phyloP scores from a whole-genome alignment of 2,329 filamentous ascomycete species.

The Pseudohalonectria lignicola region DNA sequence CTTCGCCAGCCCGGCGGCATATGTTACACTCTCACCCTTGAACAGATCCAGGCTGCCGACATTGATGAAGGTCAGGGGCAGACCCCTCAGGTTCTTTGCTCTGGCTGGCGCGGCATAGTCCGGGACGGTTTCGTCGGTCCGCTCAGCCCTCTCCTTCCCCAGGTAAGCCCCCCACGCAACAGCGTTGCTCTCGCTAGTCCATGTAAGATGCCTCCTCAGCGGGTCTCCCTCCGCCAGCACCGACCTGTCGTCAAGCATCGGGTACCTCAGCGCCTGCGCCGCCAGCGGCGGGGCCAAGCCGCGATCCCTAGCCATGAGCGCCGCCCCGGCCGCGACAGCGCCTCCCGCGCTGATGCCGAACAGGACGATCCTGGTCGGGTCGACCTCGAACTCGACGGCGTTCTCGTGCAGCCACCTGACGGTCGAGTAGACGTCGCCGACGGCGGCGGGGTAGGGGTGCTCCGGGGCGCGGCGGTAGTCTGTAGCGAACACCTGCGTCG shows the following conservation, averaged over 20 bases:
- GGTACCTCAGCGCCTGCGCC: conserved; percentile 22
- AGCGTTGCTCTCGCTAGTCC: conserved; percentile 11
- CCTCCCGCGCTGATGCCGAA: conserved; percentile 16
- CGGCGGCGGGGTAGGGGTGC: conserved; percentile 27
- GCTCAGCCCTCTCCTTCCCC: neutral
- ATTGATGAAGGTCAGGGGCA: conserved; percentile 27
- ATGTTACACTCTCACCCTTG: conserved; percentile 19
- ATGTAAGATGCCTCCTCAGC: conserved; percentile 8
- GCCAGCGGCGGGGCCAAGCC: conserved; percentile 16
- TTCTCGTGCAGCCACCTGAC: conserved; percentile 21
- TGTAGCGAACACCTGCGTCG: conserved; percentile 19
- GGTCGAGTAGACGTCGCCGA: conserved; percentile 25
- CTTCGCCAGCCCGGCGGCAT: conserved; percentile 17
- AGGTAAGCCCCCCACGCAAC: conserved; percentile 16
- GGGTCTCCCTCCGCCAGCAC: conserved; percentile 5
- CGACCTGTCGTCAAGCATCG: conserved; percentile 25
- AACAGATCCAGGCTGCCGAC: conserved; percentile 27
- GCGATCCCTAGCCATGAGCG: conserved; percentile 28
- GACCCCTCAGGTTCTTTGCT: conserved; percentile 10
- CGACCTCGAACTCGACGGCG: conserved; percentile 10
- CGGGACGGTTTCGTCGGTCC: conserved; percentile 4
- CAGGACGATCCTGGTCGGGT: conserved; percentile 13
- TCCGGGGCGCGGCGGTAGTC: conserved; percentile 40
- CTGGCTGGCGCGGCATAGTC: conserved; percentile 14
- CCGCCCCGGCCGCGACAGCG: conserved; percentile 11